A percentile compares a stretch with the other conserved stretches of the same genome.
phyloP scores from a whole-genome alignment of 1,284 basidiomycete species.

The Mycena citricolor region DNA sequence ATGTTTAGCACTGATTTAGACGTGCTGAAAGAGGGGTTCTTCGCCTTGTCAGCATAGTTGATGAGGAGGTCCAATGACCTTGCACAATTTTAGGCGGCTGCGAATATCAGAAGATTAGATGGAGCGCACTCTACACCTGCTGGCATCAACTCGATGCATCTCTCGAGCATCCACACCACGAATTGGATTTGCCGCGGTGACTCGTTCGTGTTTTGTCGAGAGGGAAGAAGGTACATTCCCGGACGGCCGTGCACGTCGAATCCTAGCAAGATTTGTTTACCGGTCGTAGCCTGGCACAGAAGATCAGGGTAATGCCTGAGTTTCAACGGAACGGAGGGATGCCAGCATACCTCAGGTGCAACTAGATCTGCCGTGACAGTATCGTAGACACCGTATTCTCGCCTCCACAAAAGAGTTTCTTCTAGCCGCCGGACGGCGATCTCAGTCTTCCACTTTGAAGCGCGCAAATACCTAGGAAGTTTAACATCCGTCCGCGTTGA shows the following conservation, averaged over 20 bases:
- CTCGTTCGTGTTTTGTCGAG: slow-evolving; percentile 82
- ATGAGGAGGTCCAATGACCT: slow-evolving; percentile 77
- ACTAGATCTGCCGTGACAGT: slow-evolving; percentile 55
- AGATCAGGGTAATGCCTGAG: not conserved
- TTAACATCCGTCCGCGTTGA: not conserved
- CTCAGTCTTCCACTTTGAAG: slow-evolving; percentile 64
- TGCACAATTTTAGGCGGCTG: slow-evolving; percentile 29
- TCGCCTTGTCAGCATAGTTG: slow-evolving; percentile 79
- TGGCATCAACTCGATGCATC: slow-evolving; percentile 70
- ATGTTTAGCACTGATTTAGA: slow-evolving; percentile 71
- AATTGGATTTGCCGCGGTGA: slow-evolving; percentile 73
- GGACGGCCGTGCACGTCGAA: slow-evolving; percentile 72
- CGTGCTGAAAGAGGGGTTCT: slow-evolving; percentile 68
- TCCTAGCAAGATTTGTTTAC: slow-evolving; percentile 74
- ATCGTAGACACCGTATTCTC: slow-evolving; percentile 70
- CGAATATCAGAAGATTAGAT: not conserved
- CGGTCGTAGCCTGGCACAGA: slow-evolving; percentile 57
- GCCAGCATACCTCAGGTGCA: slow-evolving; percentile 60
- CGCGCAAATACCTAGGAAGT: slow-evolving; percentile 58
- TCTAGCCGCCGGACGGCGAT: slow-evolving; percentile 64
- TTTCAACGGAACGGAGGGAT: not conserved
- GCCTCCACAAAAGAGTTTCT: slow-evolving; percentile 69
- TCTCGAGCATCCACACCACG: slow-evolving; percentile 73
- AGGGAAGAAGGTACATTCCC: slow-evolving; percentile 77
- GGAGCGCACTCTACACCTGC: slow-evolving; percentile 70